Conservation (phyloP, 2,329 filamentous ascomycete species). For the Cercospora zeina region DNA sequence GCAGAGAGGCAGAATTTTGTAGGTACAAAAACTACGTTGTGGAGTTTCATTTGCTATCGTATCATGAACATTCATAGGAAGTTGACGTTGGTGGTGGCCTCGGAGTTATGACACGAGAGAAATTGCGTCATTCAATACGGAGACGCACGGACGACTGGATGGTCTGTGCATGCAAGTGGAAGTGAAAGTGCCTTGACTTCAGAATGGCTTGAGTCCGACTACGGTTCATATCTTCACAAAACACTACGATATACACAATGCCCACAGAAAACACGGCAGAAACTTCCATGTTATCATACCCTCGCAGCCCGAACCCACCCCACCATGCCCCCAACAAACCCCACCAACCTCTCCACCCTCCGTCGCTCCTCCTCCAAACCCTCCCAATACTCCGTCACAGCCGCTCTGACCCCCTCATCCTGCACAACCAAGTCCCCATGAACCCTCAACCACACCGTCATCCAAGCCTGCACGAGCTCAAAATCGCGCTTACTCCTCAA, state of each 20-base stretch:
- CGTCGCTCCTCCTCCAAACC: conserved; percentile 59
- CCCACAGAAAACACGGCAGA: neutral
- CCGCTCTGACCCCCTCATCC: conserved; percentile 56
- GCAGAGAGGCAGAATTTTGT: no score
- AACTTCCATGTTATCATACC: conserved; percentile 21
- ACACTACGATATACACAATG: neutral
- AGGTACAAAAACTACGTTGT: no score
- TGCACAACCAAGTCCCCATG: conserved; percentile 64
- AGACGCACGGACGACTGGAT: no score
- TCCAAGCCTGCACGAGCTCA: conserved; percentile 94
- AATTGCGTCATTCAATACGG: neutral
- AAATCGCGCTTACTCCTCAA: conserved; percentile 75
- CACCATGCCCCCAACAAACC: conserved; percentile 16
- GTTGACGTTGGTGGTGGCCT: no score
- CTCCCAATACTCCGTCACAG: conserved; percentile 66
- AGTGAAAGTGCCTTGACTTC: neutral
- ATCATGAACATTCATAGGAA: no score
- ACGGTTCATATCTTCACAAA: no score
- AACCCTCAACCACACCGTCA: conserved; percentile 85
- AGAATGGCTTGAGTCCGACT: neutral
- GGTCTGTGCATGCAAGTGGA: neutral
- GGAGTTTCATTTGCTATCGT: no score
- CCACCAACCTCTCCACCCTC: conserved; percentile 71
- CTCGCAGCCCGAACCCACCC: conserved; percentile 34
- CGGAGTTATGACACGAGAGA: no score